phyloP scores from a whole-genome alignment of 164 flowering plant species.

The Tetrastigma voinierianum region DNA sequence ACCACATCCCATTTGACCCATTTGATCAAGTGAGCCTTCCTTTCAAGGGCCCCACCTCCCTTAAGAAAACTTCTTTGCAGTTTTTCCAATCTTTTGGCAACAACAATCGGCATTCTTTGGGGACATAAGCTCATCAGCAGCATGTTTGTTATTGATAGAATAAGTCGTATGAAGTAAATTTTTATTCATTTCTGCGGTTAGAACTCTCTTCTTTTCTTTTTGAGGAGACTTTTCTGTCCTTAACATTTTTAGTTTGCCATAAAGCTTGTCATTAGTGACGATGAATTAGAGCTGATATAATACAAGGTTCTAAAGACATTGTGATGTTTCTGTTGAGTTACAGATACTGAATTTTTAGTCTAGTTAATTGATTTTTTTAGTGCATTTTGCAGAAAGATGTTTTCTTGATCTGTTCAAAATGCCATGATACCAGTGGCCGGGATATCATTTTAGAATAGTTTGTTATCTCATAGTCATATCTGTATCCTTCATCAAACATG shows the following conservation, averaged over 20 bases:
- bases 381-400: constrained; percentile 70
- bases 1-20: no score
- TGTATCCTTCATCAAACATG: background rate
- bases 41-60: no score
- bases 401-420: constrained; percentile 74
- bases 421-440: constrained; percentile 90
- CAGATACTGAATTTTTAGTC: background rate
- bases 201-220: background rate
- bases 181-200: no score
- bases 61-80: no score
- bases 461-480: constrained; percentile 1
- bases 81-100: no score
- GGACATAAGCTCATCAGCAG: no score
- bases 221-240: background rate
- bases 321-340: background rate
- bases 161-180: no score
- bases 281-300: background rate
- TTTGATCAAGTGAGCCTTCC: no score
- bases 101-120: no score
- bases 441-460: constrained; percentile 89
- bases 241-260: background rate
- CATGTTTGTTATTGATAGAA: no score
- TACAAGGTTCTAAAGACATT: background rate
- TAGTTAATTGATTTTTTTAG: background rate
- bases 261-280: background rate